Evolutionary conservation across 2,329 filamentous ascomycete species (phyloP), one percentile per base, ranked within the genome.

Genomic region (Coniella vitis): DNA sequence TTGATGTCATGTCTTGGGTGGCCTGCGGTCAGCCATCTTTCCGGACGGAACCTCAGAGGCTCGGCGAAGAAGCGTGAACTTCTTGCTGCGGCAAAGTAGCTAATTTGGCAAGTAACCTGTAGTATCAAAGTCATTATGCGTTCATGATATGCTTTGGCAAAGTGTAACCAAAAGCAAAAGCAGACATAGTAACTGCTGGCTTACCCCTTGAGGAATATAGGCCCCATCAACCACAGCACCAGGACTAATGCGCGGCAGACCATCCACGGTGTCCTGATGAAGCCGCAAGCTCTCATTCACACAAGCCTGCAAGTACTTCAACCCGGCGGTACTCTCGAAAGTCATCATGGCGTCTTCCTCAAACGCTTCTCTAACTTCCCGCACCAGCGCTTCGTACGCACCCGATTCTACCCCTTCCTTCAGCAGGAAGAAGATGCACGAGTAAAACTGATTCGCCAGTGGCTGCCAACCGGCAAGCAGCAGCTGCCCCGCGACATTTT

Each of bases 381-480:
- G 25, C 0, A 45, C 54, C 14, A 69, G 51, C 4, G 56, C 54
- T 5, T 40, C 47, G 13, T 52, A 61, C 7, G 45, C 48, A 1
- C 57, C 47, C 4, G 60, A 64, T 37, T 63, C 25, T 10, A 5
- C 25, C 1, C 51, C 25, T 10, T 29, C 25, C 1, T 52, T 45
- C 7, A 64, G 49, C 8, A 61, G 50, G 20, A 56, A 51, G 21
- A 53, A 45, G 7, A 59, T 31, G 3, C 38, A 14, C 12, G 38
- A 40, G 36, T 57, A 54, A 10, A 61, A 54, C 38, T 49, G 52
- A 21, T 54, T 57, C 0, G 56, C 48, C 10, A 60, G 32, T 1
- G 58, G 60, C 21, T 60, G 53, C 16, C 53, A 62, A 12, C 57
- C 49, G 4, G 55, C 58, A 1, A 60, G 21, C 14, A 58, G 45